phyloP scores from a whole-genome alignment of 1,284 basidiomycete species.

The Ceratobasidium sp. region DNA sequence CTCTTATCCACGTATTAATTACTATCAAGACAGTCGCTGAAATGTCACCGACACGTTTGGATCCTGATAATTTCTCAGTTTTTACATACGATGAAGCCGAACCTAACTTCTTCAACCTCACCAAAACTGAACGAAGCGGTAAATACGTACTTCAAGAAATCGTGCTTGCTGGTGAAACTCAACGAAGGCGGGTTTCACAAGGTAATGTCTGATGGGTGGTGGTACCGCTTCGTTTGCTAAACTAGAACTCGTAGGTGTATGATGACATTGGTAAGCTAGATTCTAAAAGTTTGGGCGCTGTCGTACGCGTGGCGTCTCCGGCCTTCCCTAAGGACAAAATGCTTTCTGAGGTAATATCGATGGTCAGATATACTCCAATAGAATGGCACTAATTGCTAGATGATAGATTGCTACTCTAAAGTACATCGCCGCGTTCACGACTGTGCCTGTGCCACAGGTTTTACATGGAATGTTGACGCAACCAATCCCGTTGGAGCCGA shows the following conservation, averaged over 20 bases:
- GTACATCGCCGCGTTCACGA: neutral
- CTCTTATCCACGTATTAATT: too few relatives aligned
- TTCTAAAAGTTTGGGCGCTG: constrained; percentile 39
- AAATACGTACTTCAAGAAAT: neutral
- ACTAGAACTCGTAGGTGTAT: neutral
- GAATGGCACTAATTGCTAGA: neutral
- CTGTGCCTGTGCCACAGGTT: constrained; percentile 43
- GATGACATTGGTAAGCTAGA: neutral
- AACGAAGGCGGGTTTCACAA: neutral
- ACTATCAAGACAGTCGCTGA: too few relatives aligned
- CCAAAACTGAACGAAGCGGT: neutral
- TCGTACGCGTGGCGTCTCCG: constrained; percentile 45
- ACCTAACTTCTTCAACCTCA: neutral
- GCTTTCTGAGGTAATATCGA: constrained; percentile 44
- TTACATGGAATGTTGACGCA: constrained; percentile 42
- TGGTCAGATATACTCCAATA: neutral
- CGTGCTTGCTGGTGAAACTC: neutral
- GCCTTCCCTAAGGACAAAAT: constrained; percentile 46
- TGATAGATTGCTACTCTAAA: neutral
- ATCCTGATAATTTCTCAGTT: neutral
- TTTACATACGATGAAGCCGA: neutral
- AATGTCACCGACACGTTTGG: neutral
- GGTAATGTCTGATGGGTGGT: neutral
- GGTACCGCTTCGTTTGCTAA: neutral
- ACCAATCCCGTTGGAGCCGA: constrained; percentile 44